Conservation (phyloP, 179 eudicot genomes). For the Camellia oleifera region DNA sequence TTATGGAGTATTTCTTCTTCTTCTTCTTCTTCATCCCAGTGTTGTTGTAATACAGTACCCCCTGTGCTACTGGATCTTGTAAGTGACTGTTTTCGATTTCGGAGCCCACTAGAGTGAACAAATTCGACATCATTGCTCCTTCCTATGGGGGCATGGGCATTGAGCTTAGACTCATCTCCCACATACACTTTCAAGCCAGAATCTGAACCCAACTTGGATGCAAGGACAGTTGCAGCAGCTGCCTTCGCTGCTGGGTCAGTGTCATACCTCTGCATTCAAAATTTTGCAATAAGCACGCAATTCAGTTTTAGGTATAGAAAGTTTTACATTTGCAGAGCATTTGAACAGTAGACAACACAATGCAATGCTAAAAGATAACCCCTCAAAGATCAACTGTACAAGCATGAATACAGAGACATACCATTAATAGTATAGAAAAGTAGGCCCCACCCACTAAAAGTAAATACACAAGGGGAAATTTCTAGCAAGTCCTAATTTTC, state of each 20-base stretch:
- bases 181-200: conserved; percentile 72
- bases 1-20: conserved; percentile 38
- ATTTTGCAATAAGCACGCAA: not conserved
- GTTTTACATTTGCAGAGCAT: not conserved
- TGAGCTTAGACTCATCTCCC: conserved; percentile 53
- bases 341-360: not conserved
- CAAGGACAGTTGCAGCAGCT: conserved; percentile 95
- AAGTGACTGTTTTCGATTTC: conserved; percentile 63
- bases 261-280: conserved; percentile 75
- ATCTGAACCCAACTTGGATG: conserved; percentile 85
- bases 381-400: conserved; percentile 6
- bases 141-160: conserved; percentile 37
- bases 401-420: not conserved
- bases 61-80: conserved; percentile 38
- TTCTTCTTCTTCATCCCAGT: conserved; percentile 18
- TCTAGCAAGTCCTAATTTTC: no score
- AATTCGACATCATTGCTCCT: conserved; percentile 69
- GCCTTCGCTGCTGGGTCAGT: conserved; percentile 98
- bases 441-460: not conserved
- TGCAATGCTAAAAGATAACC: not conserved
- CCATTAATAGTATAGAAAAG: not conserved
- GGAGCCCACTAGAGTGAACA: conserved; percentile 60
- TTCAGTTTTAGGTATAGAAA: conserved; percentile 5
- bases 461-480: no score
- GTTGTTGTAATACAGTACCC: conserved; percentile 33